Evolutionary conservation across 345 rosid genomes (phyloP).

Genomic region (Gossypium thurberi): DNA sequence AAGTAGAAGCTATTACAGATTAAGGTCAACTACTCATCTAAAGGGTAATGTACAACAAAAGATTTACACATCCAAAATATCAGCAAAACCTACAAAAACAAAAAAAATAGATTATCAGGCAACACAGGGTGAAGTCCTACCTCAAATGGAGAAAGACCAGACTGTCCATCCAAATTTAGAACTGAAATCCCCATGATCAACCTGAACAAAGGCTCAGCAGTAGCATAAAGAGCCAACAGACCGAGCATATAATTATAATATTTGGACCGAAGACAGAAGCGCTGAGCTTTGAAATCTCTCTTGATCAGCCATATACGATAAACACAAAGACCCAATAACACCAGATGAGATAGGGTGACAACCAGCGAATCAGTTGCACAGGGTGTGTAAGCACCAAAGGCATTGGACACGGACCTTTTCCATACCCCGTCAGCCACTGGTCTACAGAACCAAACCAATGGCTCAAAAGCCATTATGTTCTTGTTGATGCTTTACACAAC

Average conservation of each 20-base stretch:
- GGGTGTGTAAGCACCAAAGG: conserved; percentile 93
- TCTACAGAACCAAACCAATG: conserved; percentile 77
- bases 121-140: conserved; percentile 27
- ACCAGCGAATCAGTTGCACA: conserved; percentile 84
- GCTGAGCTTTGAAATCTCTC: conserved; percentile 57
- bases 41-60: background rate
- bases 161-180: conserved; percentile 66
- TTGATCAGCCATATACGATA: conserved; percentile 70
- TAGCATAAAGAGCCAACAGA: conserved; percentile 61
- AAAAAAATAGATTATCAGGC: background rate
- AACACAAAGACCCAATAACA: conserved; percentile 57
- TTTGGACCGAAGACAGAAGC: conserved; percentile 71
- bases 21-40: background rate
- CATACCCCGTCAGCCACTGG: conserved; percentile 73
- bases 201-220: conserved; percentile 82
- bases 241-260: conserved; percentile 59
- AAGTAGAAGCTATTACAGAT: background rate
- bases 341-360: conserved; percentile 53
- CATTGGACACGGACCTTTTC: conserved; percentile 73
- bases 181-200: conserved; percentile 81
- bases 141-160: conserved; percentile 87
- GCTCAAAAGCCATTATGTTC: conserved; percentile 53
- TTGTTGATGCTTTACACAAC: conserved; percentile 7
- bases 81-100: conserved; percentile 3
- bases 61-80: background rate